Evolutionary conservation across 2,329 filamentous ascomycete genomes (phyloP), one percentile per base, ranked within the genome.

Genomic region (Epichloe sp.): DNA sequence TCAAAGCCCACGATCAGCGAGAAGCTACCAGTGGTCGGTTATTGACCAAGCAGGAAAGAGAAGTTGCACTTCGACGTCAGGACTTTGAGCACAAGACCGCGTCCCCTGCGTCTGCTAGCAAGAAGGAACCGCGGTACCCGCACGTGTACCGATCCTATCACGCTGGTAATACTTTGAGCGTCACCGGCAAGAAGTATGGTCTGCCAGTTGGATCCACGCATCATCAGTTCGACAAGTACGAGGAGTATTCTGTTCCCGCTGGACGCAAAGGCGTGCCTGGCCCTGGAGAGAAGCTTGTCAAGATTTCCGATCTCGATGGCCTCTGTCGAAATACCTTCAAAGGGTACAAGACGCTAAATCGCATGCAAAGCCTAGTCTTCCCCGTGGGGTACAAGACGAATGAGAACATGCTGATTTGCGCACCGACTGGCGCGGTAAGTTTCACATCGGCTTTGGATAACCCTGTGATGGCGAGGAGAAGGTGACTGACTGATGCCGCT

Each of bases 391-490:
- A 98, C 70, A 88, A 85, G 65, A 96, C 88, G 2, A 95, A 83
- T 62, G 93, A 98, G 69, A 98, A 98, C 59, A 96, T 98, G 91
- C 79, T 98, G 48, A 94, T 98, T 53, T 98, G 93, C 67, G 93
- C 93, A 21, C 93, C 93, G 4, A 98, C 93, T 50, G 93, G 93
- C 80, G 90, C 90, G 54, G 77, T 79, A 66, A 70, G 79, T 74
- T n/a, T 15, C 21, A 21, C 11, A 12, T n/a, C 5, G 11, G 2
- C 1, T 44, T 43, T 19, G 36, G 15, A 40, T 17, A 19, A 38
- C 10, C 15, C 36, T 17, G 14, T n/a, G 11, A 35, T 40, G 10
- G 26, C 15, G 5, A 42, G 17, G 10, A 19, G 23, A 2, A 7
- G 35, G 15, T 5, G 26, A 36, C 38, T 36, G 37, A 49, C 47